These are phyloP conservation scores for Nemania sp. DNA, from an alignment of 2,329 filamentous ascomycete species.

Conservation along the genomic window DNA sequence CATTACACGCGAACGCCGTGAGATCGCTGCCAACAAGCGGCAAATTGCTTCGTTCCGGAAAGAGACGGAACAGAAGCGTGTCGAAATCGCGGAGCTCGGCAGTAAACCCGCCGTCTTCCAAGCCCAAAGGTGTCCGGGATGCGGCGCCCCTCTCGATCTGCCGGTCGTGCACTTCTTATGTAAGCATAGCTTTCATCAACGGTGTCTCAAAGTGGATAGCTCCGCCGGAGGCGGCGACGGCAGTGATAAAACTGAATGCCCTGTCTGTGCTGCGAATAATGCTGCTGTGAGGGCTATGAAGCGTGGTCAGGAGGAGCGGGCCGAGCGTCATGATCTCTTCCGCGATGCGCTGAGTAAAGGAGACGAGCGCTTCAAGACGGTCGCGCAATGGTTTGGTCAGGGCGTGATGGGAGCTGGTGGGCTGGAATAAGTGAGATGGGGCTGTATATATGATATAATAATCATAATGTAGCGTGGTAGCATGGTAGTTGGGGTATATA, in stretches of 20 bases:
- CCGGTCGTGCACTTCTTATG: slow-evolving; percentile 96
- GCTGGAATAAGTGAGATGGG: slow-evolving; percentile 33
- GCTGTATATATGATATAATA: slow-evolving; percentile 19
- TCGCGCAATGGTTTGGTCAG: slow-evolving; percentile 94
- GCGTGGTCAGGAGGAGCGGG: slow-evolving; percentile 85
- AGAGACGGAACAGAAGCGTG: slow-evolving; percentile 83
- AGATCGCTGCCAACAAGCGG: slow-evolving; percentile 83
- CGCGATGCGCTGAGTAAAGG: slow-evolving; percentile 79
- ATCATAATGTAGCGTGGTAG: slow-evolving; percentile 16
- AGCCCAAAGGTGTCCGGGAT: slow-evolving; percentile 87
- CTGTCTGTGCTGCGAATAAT: slow-evolving; percentile 85
- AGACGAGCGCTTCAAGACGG: slow-evolving; percentile 86
- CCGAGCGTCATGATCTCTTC: slow-evolving; percentile 90
- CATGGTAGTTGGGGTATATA: slow-evolving; percentile 26
- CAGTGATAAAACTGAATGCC: slow-evolving; percentile 80
- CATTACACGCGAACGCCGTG: slow-evolving; percentile 86
- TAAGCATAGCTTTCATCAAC: slow-evolving; percentile 96
- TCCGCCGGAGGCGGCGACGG: slow-evolving; percentile 51
- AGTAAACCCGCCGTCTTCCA: slow-evolving; percentile 90
- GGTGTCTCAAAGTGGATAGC: slow-evolving; percentile 74
- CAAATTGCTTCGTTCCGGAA: slow-evolving; percentile 85
- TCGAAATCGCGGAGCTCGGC: slow-evolving; percentile 81
- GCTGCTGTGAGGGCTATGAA: slow-evolving; percentile 89
- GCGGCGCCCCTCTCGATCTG: slow-evolving; percentile 81
- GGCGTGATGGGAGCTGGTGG: slow-evolving; percentile 76